These are phyloP conservation scores for Leccinum olivaceopallidum DNA, from an alignment of 768 basidiomycete genomes.

Conservation along the genomic window DNA sequence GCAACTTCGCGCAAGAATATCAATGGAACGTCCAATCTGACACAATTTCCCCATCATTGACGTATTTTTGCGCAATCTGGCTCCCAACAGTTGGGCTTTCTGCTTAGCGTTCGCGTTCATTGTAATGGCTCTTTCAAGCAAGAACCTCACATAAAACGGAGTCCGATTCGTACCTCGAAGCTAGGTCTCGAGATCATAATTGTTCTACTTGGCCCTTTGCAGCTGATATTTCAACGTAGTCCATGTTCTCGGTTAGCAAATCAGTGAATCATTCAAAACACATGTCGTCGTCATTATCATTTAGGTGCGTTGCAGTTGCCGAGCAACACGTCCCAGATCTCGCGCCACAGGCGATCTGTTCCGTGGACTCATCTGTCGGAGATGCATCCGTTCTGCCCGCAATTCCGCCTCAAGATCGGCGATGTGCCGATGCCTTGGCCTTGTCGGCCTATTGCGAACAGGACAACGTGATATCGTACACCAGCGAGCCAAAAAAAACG, in stretches of 20 bases:
- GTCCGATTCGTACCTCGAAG: conserved; percentile 66
- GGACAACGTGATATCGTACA: conserved; percentile 3
- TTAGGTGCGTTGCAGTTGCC: conserved; percentile 71
- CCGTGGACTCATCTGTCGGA: conserved; percentile 43
- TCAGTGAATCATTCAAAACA: conserved; percentile 1
- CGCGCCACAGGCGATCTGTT: conserved; percentile 64
- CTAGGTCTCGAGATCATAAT: conserved; percentile 70
- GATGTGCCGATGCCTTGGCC: conserved; percentile 52
- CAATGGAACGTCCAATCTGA: no score
- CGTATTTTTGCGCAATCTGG: no score
- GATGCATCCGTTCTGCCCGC: conserved; percentile 65
- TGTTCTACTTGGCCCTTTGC: conserved; percentile 70
- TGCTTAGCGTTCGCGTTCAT: no score
- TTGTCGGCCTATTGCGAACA: conserved; percentile 61
- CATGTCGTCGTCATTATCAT: conserved; percentile 26
- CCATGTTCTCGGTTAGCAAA: conserved; percentile 61
- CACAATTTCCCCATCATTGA: no score
- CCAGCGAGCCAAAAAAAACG: no score
- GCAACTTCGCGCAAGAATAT: no score
- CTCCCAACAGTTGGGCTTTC: no score
- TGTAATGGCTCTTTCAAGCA: no score
- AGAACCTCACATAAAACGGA: no score
- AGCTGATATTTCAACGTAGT: conserved; percentile 68
- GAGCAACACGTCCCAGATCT: conserved; percentile 59
- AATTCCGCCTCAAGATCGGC: conserved; percentile 70